Evolutionary conservation across 805 yeast species (phyloP).

Genomic region (Pichia gijzeniarum): DNA sequence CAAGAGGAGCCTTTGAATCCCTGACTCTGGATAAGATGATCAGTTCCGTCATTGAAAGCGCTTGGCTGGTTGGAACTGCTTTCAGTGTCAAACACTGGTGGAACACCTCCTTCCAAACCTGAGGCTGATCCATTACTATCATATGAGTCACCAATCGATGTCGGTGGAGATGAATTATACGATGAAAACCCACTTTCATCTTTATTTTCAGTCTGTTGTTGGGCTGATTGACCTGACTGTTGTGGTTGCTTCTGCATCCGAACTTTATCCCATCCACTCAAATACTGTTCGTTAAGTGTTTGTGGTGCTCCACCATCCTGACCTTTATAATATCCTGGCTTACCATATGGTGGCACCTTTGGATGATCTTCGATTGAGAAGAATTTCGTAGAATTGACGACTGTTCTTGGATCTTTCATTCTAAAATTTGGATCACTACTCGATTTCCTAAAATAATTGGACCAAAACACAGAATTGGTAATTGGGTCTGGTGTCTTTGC

Average conservation of each 20-base stretch:
- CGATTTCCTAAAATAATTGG: slow-evolving; percentile 46
- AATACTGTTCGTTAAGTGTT: slow-evolving; percentile 6
- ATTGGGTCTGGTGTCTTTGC: slow-evolving; percentile 24
- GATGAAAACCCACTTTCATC: background rate
- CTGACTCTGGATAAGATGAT: slow-evolving; percentile 2
- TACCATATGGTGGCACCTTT: slow-evolving; percentile 11
- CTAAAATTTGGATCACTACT: slow-evolving; percentile 44
- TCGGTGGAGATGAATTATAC: too few species aligned
- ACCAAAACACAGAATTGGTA: slow-evolving; percentile 33
- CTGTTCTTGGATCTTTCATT: slow-evolving; percentile 48
- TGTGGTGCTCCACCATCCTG: background rate
- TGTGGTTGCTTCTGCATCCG: slow-evolving; percentile 5
- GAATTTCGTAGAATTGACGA: slow-evolving; percentile 6
- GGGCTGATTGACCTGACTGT: background rate
- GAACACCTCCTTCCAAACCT: background rate
- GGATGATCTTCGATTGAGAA: slow-evolving; percentile 8
- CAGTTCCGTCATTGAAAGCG: background rate
- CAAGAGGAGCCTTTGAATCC: slow-evolving; percentile 17
- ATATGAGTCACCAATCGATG: slow-evolving; percentile 8
- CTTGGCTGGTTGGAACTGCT: background rate
- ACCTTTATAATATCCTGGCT: slow-evolving; percentile 10
- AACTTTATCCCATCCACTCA: slow-evolving; percentile 20
- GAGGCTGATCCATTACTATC: background rate
- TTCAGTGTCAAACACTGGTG: background rate
- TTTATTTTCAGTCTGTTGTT: background rate